Evolutionary conservation across 305 asterid species (phyloP).

Genomic region (Fraxinus dipetala): DNA sequence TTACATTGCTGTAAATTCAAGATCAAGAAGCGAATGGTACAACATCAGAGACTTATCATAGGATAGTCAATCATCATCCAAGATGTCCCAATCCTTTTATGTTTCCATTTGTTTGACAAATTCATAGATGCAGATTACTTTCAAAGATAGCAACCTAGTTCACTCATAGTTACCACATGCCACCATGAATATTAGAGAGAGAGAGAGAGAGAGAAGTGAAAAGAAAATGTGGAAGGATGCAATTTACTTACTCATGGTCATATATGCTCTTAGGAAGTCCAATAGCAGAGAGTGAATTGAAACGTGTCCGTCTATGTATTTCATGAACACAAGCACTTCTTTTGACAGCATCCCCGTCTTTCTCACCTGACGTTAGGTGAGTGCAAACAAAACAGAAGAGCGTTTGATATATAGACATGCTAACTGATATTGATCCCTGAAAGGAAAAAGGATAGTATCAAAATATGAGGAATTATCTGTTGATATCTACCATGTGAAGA

Average conservation of each 20-base stretch:
- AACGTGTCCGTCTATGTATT: constrained; percentile 77
- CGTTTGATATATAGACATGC: constrained; percentile 94
- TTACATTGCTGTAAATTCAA: background rate
- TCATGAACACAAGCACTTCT: constrained; percentile 85
- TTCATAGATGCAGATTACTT: constrained; percentile 8
- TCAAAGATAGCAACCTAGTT: background rate
- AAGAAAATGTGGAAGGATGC: background rate
- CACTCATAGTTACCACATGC: constrained; percentile 1
- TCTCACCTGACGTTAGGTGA: constrained; percentile 90
- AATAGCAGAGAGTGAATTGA: constrained; percentile 43
- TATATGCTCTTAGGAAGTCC: constrained; percentile 72
- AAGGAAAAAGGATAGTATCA: constrained; percentile 14
- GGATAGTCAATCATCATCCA: background rate
- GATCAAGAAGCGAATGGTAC: background rate
- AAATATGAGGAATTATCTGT: constrained; percentile 4
- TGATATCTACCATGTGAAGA: background rate
- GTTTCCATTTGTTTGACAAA: background rate
- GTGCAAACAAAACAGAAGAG: constrained; percentile 76
- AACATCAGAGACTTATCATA: background rate
- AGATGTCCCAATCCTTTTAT: background rate
- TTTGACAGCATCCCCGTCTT: constrained; percentile 62
- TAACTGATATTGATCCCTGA: constrained; percentile 91
- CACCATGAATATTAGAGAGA: background rate
- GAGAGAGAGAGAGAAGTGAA: background rate
- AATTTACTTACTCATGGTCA: constrained; percentile 80